Percentiles rank a stretch among this genome's conserved stretches.
These are phyloP conservation scores for Pyricularia pennisetigena DNA, from an alignment of 2,329 filamentous ascomycete species.

Conservation along the genomic window DNA sequence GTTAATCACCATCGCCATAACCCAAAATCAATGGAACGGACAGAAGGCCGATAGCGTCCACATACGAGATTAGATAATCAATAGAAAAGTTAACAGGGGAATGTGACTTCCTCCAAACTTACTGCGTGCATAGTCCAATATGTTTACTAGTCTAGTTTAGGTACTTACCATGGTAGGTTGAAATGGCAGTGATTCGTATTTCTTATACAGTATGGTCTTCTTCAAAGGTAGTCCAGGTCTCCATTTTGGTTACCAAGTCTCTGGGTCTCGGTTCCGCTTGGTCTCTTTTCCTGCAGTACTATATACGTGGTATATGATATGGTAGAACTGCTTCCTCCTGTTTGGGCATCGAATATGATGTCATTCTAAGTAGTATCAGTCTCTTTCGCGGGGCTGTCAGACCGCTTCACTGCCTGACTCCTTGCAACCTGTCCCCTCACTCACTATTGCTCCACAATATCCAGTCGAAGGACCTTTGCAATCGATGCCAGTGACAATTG, in stretches of 20 bases:
- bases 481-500: not conserved
- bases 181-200: not conserved
- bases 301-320: no score
- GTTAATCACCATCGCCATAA: not conserved
- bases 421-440: not conserved
- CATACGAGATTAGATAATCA: not conserved
- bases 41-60: not conserved
- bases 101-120: no score
- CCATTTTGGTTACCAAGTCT: no score
- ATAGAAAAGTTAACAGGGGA: not conserved
- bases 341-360: not conserved
- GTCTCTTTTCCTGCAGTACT: not conserved
- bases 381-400: not conserved
- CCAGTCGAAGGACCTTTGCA: not conserved
- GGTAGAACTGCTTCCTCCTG: not conserved
- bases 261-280: not conserved
- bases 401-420: not conserved
- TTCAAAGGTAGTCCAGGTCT: not conserved
- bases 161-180: no score
- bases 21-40: not conserved
- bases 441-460: not conserved
- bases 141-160: no score
- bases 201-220: not conserved
- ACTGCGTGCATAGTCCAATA: no score
- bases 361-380: not conserved